Conservation (phyloP, 768 basidiomycete genomes). For the Zangia roseola region DNA sequence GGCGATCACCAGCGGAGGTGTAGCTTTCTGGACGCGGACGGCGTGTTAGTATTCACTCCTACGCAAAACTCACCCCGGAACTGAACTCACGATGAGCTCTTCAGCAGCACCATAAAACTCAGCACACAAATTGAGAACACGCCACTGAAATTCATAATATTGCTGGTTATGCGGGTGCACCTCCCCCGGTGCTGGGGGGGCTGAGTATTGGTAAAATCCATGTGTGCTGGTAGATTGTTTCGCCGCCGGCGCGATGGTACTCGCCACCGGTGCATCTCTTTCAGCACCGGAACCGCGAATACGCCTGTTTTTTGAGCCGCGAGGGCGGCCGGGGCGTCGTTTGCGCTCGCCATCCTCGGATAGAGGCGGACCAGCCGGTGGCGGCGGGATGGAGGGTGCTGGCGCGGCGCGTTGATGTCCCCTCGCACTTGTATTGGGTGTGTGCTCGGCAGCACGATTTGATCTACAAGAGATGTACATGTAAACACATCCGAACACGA, state of each 20-base stretch:
- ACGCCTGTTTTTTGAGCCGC: constrained; percentile 75
- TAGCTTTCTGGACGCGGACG: constrained; percentile 40
- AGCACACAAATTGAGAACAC: constrained; percentile 75
- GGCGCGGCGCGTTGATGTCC: constrained; percentile 25
- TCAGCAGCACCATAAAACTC: constrained; percentile 87
- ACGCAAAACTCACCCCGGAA: constrained; percentile 6
- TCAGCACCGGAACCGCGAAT: constrained; percentile 36
- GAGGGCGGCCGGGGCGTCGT: constrained; percentile 74
- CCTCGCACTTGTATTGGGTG: constrained; percentile 11
- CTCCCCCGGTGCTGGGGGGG: constrained; percentile 42
- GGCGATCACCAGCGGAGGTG: constrained; percentile 70
- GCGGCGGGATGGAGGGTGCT: constrained; percentile 27
- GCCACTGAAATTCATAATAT: constrained; percentile 87
- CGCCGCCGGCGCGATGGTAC: constrained; percentile 17
- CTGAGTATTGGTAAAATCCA: constrained; percentile 45
- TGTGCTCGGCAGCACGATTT: constrained; percentile 19
- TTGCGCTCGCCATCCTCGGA: constrained; percentile 47
- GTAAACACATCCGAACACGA: constrained; percentile 5
- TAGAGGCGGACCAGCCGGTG: constrained; percentile 14
- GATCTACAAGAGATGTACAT: constrained; percentile 15
- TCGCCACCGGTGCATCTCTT: constrained; percentile 18
- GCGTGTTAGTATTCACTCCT: constrained; percentile 7
- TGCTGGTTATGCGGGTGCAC: constrained; percentile 68
- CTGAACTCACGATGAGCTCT: constrained; percentile 68
- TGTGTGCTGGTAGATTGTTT: constrained; percentile 35